Percentiles rank a stretch among this genome's conserved stretches.
These are phyloP conservation scores for Chytriomyces confervae DNA, from an alignment of 192 early-diverging fungal species.

Conservation along the genomic window DNA sequence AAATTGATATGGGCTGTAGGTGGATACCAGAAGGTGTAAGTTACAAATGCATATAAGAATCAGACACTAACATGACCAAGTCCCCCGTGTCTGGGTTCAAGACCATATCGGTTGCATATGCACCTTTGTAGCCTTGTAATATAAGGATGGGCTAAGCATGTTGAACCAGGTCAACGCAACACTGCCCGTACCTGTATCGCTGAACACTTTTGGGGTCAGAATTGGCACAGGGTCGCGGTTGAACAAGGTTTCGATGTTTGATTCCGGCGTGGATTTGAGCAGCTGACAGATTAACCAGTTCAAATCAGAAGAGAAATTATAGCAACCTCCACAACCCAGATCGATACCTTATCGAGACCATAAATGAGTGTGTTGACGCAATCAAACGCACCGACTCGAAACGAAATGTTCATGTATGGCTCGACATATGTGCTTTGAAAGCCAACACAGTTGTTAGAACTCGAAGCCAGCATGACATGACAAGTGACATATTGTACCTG, in stretches of 20 bases:
- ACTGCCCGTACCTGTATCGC: neutral
- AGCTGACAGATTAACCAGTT: neutral
- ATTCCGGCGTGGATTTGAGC: neutral
- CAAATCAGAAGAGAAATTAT: neutral
- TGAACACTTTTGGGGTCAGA: neutral
- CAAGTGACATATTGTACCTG: too few relatives aligned
- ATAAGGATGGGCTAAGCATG: too few relatives aligned
- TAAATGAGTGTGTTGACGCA: conserved; percentile 16
- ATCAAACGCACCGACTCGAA: conserved; percentile 22
- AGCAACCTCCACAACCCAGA: neutral
- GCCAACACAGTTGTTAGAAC: neutral
- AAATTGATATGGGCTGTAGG: conserved; percentile 8
- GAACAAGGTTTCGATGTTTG: neutral
- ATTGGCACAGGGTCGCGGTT: too few relatives aligned
- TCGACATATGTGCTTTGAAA: too few relatives aligned
- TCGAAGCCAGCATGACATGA: neutral
- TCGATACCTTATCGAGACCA: conserved; percentile 17
- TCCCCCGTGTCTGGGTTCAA: conserved; percentile 18
- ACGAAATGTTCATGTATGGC: neutral
- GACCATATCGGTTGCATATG: neutral
- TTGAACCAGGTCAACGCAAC: too few relatives aligned
- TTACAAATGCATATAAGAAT: neutral
- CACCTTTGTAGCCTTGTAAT: conserved; percentile 16
- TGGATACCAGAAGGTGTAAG: neutral
- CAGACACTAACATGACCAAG: conserved; percentile 6